Evolutionary conservation across 2,329 filamentous ascomycete genomes (phyloP).

Genomic region (Fusarium avenaceum): DNA sequence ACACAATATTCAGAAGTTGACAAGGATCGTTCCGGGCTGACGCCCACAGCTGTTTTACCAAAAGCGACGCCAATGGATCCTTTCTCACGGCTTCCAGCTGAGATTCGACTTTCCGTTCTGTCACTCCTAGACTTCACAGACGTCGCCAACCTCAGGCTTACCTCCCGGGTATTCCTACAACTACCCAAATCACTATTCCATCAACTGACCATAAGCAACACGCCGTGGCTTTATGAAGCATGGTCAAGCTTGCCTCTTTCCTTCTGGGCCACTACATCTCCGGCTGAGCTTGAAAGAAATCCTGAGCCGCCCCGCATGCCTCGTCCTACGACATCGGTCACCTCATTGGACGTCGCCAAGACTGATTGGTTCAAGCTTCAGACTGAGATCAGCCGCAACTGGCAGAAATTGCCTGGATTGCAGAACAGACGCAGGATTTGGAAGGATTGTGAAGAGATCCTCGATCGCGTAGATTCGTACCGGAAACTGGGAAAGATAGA

Average conservation of each 20-base stretch:
- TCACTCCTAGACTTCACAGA: slow-evolving; percentile 23
- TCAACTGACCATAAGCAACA: slow-evolving; percentile 12
- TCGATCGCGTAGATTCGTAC: too few species aligned
- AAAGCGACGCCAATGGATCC: background rate
- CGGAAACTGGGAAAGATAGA: too few species aligned
- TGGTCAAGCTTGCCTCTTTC: slow-evolving; percentile 31
- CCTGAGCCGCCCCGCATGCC: too few species aligned
- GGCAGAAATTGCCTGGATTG: too few species aligned
- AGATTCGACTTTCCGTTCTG: slow-evolving; percentile 26
- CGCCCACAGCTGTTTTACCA: accelerated
- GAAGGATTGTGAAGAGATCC: too few species aligned
- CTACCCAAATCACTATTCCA: slow-evolving; percentile 22
- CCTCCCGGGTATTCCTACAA: slow-evolving; percentile 25
- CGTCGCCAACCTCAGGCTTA: slow-evolving; percentile 18
- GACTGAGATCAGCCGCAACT: too few species aligned
- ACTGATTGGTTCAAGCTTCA: too few species aligned
- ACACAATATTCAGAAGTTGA: background rate
- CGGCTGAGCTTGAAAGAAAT: too few species aligned
- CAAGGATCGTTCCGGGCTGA: background rate
- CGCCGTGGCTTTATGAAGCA: slow-evolving; percentile 40
- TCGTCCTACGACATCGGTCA: too few species aligned
- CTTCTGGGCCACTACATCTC: slow-evolving; percentile 30
- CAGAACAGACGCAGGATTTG: too few species aligned
- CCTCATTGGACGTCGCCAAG: too few species aligned
- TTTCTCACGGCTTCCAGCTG: slow-evolving; percentile 21